A percentile compares a stretch with the other conserved stretches of the same genome.
Conservation (phyloP, 2,329 filamentous ascomycete species). For the Phialemoniopsis sp. region DNA sequence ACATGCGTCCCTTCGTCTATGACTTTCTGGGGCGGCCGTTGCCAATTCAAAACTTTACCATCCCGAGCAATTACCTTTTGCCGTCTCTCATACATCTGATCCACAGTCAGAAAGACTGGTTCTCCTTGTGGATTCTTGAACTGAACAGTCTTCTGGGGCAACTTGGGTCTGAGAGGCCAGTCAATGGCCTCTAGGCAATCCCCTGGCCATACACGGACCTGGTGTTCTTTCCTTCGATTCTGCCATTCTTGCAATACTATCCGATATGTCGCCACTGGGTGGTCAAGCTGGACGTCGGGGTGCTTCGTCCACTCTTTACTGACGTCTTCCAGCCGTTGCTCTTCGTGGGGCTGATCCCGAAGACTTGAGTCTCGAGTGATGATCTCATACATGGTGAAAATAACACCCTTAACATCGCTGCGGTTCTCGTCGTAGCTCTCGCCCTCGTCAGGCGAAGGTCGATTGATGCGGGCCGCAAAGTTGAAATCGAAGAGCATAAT, state of each 20-base stretch:
- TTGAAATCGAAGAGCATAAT: conserved; percentile 32
- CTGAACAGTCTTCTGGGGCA: neutral
- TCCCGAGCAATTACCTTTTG: neutral
- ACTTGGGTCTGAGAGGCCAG: too few species aligned
- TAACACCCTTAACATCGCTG: conserved; percentile 8
- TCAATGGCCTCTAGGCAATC: too few species aligned
- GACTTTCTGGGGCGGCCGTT: neutral
- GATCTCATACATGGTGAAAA: conserved; percentile 10
- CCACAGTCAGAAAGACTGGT: neutral
- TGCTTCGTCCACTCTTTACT: conserved; percentile 3
- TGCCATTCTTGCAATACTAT: conserved; percentile 1
- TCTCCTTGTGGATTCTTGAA: neutral
- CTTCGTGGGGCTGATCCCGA: conserved; percentile 1
- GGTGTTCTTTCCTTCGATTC: neutral
- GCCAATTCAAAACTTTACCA: neutral
- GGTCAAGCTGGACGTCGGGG: conserved; percentile 2
- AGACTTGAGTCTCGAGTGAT: conserved; percentile 7
- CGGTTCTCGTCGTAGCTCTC: neutral
- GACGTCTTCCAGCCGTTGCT: conserved; percentile 2
- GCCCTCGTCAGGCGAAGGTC: neutral
- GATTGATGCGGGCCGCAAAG: conserved; percentile 14
- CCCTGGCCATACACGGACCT: too few species aligned
- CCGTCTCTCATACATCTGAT: neutral
- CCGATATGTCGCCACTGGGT: conserved; percentile 3
- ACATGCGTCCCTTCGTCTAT: too few species aligned